A percentile compares a stretch with the other conserved stretches of the same genome.
These are phyloP conservation scores for Themeda triandra DNA, from an alignment of 176 grass and related monocot species.

Conservation along the genomic window DNA sequence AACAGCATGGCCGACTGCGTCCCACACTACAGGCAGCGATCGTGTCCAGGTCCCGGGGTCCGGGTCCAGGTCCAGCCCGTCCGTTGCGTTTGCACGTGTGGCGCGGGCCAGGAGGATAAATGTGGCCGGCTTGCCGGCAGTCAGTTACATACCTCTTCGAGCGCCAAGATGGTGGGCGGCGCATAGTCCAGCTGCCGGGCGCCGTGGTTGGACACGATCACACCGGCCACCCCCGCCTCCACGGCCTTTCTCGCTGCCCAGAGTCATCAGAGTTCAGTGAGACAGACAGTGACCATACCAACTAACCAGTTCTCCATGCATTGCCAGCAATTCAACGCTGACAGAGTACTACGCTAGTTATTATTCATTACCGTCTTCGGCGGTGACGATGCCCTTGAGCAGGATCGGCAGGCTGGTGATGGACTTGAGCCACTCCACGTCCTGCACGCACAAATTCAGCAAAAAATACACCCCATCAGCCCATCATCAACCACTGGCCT, in stretches of 20 bases:
- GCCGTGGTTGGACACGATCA: constrained; percentile 91
- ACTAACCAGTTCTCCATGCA: not conserved
- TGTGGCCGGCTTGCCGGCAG: not conserved
- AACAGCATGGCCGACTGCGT: not conserved
- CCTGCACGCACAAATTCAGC: constrained; percentile 25
- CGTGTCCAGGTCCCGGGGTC: not conserved
- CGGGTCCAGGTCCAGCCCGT: not conserved
- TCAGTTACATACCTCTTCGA: constrained; percentile 70
- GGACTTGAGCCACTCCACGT: constrained; percentile 75
- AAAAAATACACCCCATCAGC: not conserved
- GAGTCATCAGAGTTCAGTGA: not conserved
- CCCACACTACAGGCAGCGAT: not conserved
- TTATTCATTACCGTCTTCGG: constrained; percentile 62
- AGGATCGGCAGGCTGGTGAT: constrained; percentile 78
- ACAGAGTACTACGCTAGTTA: not conserved
- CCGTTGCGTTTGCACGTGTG: not conserved
- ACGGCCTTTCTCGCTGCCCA: constrained; percentile 62
- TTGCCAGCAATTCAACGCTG: not conserved
- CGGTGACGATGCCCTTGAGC: constrained; percentile 76
- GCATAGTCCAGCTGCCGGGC: constrained; percentile 74
- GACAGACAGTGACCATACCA: not conserved
- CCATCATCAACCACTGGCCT: not conserved
- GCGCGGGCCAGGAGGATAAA: not conserved
- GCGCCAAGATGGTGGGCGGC: constrained; percentile 70
- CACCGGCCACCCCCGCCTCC: constrained; percentile 53